These are phyloP conservation scores for Nicotiana benthamiana DNA, from an alignment of 257 asterid species.

Conservation along the genomic window DNA sequence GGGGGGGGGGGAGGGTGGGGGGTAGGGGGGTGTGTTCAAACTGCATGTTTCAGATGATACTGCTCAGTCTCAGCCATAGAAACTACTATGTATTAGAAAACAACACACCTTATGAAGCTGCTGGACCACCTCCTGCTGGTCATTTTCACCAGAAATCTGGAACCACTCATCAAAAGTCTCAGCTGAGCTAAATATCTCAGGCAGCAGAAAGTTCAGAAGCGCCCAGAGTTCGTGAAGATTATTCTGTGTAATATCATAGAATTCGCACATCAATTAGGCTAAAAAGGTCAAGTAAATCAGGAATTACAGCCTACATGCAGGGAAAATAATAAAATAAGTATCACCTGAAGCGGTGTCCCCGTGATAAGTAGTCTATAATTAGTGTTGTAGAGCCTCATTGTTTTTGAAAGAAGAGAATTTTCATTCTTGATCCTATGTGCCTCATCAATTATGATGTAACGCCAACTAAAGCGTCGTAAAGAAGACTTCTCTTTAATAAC, in stretches of 20 bases:
- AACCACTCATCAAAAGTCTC: conserved; percentile 99
- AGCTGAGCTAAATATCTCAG: conserved; percentile 98
- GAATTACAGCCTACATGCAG: not conserved
- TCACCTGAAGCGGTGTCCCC: conserved; percentile 97
- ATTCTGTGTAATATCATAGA: conserved; percentile 50
- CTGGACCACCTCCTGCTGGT: conserved; percentile 99
- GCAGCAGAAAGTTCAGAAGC: conserved; percentile 91
- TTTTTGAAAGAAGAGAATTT: conserved; percentile 91
- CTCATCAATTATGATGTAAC: conserved; percentile 93
- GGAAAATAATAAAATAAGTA: not conserved
- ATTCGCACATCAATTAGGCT: not conserved
- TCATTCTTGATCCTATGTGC: conserved; percentile 98
- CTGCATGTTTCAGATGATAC: not conserved
- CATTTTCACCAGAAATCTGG: conserved; percentile 96
- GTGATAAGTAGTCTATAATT: conserved; percentile 95
- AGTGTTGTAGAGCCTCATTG: conserved; percentile 86
- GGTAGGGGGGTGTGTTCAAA: not conserved
- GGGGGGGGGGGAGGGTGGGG: not conserved
- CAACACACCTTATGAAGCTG: conserved; percentile 96
- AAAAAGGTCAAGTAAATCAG: not conserved
- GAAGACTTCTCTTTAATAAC: conserved; percentile 87
- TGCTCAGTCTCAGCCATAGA: not conserved
- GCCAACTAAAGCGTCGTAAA: conserved; percentile 95
- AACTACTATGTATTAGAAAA: not conserved
- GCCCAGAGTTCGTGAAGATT: conserved; percentile 99